Evolutionary conservation across 805 yeast species (phyloP), one percentile per base, ranked within the genome.

Genomic region (Wickerhamiella azymoides): DNA sequence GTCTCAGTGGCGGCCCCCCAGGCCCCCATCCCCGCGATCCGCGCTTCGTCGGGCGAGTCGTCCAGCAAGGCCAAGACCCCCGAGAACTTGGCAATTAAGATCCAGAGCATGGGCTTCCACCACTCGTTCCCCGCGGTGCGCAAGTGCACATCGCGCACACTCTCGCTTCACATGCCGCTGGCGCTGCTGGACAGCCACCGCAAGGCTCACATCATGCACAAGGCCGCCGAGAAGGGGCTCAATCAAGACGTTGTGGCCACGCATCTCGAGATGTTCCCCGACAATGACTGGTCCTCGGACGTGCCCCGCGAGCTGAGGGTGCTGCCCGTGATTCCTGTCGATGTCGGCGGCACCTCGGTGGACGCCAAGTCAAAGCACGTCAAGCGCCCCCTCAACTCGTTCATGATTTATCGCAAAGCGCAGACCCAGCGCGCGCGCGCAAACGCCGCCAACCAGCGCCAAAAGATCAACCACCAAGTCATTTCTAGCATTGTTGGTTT

Each of bases 301-400:
- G 24, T 52, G 36, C 43, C 46, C 25, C 37, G 30, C 19, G 42
- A 40, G 19, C 35, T 30, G n/a, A 18, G 35, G 30, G 44, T 36
- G 4, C n/a, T 24, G n/a, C 44, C 52, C 1, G 40, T 39, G 26
- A 33, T 48, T 17, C 27, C 19, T 10, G 36, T 46, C n/a, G 24
- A 35, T 11, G 19, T 42, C 19, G 45, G 45, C 13, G 45, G 45
- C 2, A 36, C 26, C 11, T 39, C 45, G 13, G 35, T 36, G 17
- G 44, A 30, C 45, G 18, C 36, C 49, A 46, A 41, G 51, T 37
- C 30, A 50, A 44, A 32, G 51, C 41, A 66, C 46, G 61, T 70
- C 40, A 71, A 70, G 50, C 62, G 75, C 36, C 74, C 74, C 0
- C 58, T 69, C 47, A 70, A 70, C 55, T 64, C 71, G 24, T 70